Base-by-base conservation (phyloP, 2,329 filamentous ascomycete genomes). In the Grosmannia clavigera region DNA sequence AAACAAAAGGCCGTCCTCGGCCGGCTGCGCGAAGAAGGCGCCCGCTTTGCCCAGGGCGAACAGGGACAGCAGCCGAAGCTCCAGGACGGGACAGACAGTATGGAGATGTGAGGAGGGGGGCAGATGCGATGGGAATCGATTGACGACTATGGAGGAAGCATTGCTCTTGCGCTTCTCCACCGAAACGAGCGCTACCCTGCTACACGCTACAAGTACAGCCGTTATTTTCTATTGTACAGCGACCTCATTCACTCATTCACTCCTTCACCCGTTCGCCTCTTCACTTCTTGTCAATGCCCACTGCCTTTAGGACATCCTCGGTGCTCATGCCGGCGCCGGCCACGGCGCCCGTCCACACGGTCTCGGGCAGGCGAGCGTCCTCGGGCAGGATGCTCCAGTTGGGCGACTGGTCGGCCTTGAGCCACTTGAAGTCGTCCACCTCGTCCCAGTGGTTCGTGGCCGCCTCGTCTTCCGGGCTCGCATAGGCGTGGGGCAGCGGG, bases 341-440 rank as follows among this genome's bases (percentile, higher is more conserved):
- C 12, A 92, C 82, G 12, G 84, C 76, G 38, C 82, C 79, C 57
- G 77, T 81, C 91, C 91, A 96, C 0, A 87, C 75, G 2, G 81
- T 75, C 1, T 86, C 81, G 0, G 73, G 65, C 14, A 92, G 73
- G 29, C 80, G 79, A 59, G 85, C 75, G 1, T 76, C 76, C 58
- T 83, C 79, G 1, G 82, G 76, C 27, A 97, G 66, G 2, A 90
- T 73, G 40, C 77, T 82, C 90, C 92, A 99, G 69, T 99, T 92
- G 2, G 94, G 94, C 69, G 90, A 96, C 35, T 83, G 83, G 61
- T 88, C 90, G 19, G 82, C 79, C 72, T 92, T 95, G 64, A 96
- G 81, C 94, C 94, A 97, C 74, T 95, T 95, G 78, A 99, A 99
- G 71, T 99, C 94, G 71, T 97, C 90, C 19, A 97, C 88, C 67